Conservation (phyloP, 768 basidiomycete species). For the Boletus rufocinnamomeus region DNA sequence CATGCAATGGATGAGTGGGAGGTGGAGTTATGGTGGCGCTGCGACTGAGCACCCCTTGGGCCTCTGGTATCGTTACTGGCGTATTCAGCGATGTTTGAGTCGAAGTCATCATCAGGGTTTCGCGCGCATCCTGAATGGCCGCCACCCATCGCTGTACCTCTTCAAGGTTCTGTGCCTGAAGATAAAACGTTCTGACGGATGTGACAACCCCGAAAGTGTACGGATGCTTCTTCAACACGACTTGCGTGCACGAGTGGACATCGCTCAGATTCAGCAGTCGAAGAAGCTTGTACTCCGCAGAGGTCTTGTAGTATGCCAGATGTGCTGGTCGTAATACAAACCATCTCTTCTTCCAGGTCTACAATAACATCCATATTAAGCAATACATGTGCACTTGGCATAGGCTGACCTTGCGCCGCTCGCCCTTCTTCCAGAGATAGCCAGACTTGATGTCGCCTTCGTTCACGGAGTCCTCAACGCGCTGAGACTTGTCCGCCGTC, state of each 20-base stretch:
- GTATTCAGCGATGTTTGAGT: conserved; percentile 55
- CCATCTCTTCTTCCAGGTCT: conserved; percentile 99
- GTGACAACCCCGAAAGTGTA: conserved; percentile 94
- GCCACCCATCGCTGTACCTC: conserved; percentile 84
- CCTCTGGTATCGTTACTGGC: conserved; percentile 55
- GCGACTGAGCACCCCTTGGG: conserved; percentile 32
- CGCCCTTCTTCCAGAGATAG: conserved; percentile 97
- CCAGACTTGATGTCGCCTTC: conserved; percentile 85
- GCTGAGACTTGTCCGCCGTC: conserved; percentile 46
- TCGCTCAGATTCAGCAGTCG: conserved; percentile 84
- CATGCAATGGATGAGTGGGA: conserved; percentile 45
- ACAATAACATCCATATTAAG: conserved; percentile 11
- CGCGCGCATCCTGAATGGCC: conserved; percentile 77
- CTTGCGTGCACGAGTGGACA: conserved; percentile 86
- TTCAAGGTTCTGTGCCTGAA: conserved; percentile 70
- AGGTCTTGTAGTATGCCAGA: conserved; percentile 95
- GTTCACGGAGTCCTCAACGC: conserved; percentile 52
- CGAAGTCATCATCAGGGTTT: conserved; percentile 60
- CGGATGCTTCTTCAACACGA: conserved; percentile 84
- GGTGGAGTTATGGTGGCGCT: conserved; percentile 44
- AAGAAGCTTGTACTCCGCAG: conserved; percentile 91
- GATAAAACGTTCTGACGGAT: conserved; percentile 85
- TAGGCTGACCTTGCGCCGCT: conserved; percentile 82
- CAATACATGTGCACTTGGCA: not conserved
- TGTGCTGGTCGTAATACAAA: conserved; percentile 92